Evolutionary conservation across 2,329 filamentous ascomycete genomes (phyloP).

Genomic region (Fonsecaea nubica): DNA sequence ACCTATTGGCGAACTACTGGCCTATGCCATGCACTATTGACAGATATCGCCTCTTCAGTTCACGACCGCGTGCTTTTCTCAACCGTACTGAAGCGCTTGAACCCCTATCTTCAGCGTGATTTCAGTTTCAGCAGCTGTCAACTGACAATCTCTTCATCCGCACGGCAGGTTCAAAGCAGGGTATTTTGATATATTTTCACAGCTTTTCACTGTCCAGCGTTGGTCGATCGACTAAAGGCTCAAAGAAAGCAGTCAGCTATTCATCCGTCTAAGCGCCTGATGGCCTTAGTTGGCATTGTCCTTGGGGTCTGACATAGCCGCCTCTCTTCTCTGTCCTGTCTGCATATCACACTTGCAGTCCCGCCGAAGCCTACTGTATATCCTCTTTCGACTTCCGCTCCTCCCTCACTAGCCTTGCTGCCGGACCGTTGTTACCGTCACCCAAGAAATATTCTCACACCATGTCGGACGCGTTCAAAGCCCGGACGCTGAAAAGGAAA

Average conservation of each 20-base stretch:
- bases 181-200: slow-evolving; percentile 10
- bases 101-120: slow-evolving; percentile 30
- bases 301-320: slow-evolving; percentile 32
- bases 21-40: slow-evolving; percentile 32
- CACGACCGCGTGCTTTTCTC: slow-evolving; percentile 20
- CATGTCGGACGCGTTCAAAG: slow-evolving; percentile 68
- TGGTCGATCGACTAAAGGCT: slow-evolving; percentile 12
- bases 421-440: slow-evolving; percentile 3
- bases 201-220: slow-evolving; percentile 6
- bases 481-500: slow-evolving; percentile 93
- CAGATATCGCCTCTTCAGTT: slow-evolving; percentile 21
- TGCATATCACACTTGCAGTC: slow-evolving; percentile 12
- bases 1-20: slow-evolving; percentile 31
- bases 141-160: slow-evolving; percentile 16
- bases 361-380: slow-evolving; percentile 16
- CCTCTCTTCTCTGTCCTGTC: slow-evolving; percentile 19
- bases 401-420: neutral
- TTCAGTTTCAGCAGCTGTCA: slow-evolving; percentile 27
- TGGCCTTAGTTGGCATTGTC: slow-evolving; percentile 25
- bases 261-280: slow-evolving; percentile 25
- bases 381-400: slow-evolving; percentile 16
- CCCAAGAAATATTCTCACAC: slow-evolving; percentile 12
- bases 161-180: slow-evolving; percentile 12
- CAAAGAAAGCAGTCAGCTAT: slow-evolving; percentile 11
- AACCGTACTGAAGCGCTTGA: slow-evolving; percentile 15